Evolutionary conservation across 2,329 filamentous ascomycete genomes (phyloP).

Genomic region (Furcasterigmium sp.): DNA sequence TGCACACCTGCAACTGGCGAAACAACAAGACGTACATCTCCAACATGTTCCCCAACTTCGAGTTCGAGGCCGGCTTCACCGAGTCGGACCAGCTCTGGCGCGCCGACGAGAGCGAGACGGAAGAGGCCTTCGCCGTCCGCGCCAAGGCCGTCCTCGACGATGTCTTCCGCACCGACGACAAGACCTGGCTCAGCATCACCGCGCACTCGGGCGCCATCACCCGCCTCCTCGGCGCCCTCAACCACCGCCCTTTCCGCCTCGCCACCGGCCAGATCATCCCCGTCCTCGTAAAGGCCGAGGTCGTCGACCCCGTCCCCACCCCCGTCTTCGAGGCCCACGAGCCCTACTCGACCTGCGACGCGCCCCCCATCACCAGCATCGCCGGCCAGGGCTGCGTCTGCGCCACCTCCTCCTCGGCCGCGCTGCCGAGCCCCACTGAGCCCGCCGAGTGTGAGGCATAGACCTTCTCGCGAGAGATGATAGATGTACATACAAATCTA

Average conservation of each 20-base stretch:
- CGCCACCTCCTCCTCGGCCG: constrained; percentile 15
- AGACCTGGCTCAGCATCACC: constrained; percentile 54
- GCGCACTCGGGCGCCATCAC: constrained; percentile 55
- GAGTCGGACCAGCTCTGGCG: constrained; percentile 47
- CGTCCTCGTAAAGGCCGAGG: constrained; percentile 57
- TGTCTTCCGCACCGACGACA: constrained; percentile 46
- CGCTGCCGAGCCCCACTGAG: constrained; percentile 7
- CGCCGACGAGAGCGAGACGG: constrained; percentile 33
- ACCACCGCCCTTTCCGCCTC: constrained; percentile 56
- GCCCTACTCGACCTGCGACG: constrained; percentile 35
- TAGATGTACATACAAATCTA: not conserved
- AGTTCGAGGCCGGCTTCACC: constrained; percentile 55
- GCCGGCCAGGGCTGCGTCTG: constrained; percentile 36
- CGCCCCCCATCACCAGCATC: constrained; percentile 38
- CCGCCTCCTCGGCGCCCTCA: constrained; percentile 47
- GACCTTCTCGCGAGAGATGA: not conserved
- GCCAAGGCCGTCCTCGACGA: constrained; percentile 48
- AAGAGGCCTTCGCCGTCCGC: constrained; percentile 41
- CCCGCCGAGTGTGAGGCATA: not conserved
- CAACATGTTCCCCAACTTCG: constrained; percentile 43
- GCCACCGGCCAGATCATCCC: constrained; percentile 65
- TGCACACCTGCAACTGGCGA: constrained; percentile 64
- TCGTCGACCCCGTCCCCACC: constrained; percentile 20
- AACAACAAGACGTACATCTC: constrained; percentile 49
- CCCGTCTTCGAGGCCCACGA: constrained; percentile 30